Evolutionary conservation across 2,329 filamentous ascomycete genomes (phyloP).

Genomic region (Curvularia sp.): DNA sequence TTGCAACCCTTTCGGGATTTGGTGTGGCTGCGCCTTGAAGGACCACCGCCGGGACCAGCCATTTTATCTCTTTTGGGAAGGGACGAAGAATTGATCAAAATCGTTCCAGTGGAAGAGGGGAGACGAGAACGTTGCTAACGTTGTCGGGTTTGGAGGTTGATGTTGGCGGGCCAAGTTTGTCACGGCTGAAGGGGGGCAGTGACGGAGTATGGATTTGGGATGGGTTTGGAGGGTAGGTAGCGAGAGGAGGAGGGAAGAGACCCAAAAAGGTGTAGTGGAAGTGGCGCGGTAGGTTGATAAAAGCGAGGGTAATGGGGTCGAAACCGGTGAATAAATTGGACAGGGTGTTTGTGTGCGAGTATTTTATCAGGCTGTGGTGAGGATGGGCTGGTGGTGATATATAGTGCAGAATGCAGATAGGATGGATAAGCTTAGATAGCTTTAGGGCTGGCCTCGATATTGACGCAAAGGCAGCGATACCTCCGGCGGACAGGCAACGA

Average conservation of each 20-base stretch:
- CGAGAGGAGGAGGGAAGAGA: not conserved
- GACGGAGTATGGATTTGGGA: not conserved
- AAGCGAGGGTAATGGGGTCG: slow-evolving; percentile 43
- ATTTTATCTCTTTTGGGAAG: slow-evolving; percentile 57
- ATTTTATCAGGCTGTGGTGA: slow-evolving; percentile 32
- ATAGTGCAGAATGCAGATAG: slow-evolving; percentile 39
- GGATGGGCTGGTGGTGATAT: slow-evolving; percentile 47
- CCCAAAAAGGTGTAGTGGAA: slow-evolving; percentile 30
- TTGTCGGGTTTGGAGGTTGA: slow-evolving; percentile 37
- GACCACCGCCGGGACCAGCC: slow-evolving; percentile 94
- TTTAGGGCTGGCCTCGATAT: slow-evolving; percentile 41
- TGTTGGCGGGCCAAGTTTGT: slow-evolving; percentile 5
- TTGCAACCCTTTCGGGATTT: slow-evolving; percentile 99
- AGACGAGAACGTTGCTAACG: slow-evolving; percentile 32
- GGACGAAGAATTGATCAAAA: slow-evolving; percentile 24
- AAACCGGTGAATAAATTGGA: slow-evolving; percentile 43
- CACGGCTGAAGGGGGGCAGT: too few species aligned
- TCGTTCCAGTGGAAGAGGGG: slow-evolving; percentile 18
- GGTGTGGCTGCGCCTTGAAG: slow-evolving; percentile 89
- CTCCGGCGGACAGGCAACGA: slow-evolving; percentile 35
- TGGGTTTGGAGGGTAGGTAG: not conserved
- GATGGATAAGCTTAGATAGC: slow-evolving; percentile 42
- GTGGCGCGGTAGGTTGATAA: slow-evolving; percentile 35
- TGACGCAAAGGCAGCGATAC: slow-evolving; percentile 35
- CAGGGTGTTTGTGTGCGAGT: slow-evolving; percentile 18